Conservation (phyloP, 164 flowering plant genomes). For the Pachysandra terminalis region DNA sequence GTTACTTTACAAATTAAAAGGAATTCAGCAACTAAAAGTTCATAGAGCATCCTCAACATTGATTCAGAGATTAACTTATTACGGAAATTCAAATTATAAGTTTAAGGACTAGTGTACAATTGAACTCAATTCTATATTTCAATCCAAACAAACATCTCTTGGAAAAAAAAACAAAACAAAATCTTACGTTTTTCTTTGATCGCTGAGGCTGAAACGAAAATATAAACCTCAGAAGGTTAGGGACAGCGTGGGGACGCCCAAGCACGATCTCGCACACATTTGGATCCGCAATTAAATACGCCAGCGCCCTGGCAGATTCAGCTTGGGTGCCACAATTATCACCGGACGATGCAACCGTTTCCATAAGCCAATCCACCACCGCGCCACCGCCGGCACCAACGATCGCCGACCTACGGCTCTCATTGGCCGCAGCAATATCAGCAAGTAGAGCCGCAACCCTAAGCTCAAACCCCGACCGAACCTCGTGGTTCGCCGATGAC, state of each 20-base stretch:
- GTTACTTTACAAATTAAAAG: too few relatives aligned
- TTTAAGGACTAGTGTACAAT: background rate
- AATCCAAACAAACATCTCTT: background rate
- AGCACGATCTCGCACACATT: constrained; percentile 62
- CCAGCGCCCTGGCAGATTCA: constrained; percentile 90
- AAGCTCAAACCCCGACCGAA: constrained; percentile 79
- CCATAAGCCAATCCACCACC: constrained; percentile 92
- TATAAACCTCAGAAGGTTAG: constrained; percentile 73
- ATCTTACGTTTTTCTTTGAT: constrained; percentile 42
- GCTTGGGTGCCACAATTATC: constrained; percentile 64
- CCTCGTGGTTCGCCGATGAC: constrained; percentile 83
- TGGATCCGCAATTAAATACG: constrained; percentile 81
- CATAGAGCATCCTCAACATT: background rate
- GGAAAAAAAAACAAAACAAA: background rate
- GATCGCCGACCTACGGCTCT: constrained; percentile 65
- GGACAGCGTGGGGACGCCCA: constrained; percentile 80
- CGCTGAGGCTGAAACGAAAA: constrained; percentile 74
- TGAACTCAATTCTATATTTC: background rate
- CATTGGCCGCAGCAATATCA: constrained; percentile 80
- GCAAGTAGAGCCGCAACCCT: constrained; percentile 88
- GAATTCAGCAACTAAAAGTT: too few relatives aligned
- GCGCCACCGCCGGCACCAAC: constrained; percentile 92
- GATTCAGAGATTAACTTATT: background rate
- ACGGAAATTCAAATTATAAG: background rate
- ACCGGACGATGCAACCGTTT: constrained; percentile 52